Evolutionary conservation across 441 rosid species (phyloP).

Genomic region (Pelargonium fulgidum): DNA sequence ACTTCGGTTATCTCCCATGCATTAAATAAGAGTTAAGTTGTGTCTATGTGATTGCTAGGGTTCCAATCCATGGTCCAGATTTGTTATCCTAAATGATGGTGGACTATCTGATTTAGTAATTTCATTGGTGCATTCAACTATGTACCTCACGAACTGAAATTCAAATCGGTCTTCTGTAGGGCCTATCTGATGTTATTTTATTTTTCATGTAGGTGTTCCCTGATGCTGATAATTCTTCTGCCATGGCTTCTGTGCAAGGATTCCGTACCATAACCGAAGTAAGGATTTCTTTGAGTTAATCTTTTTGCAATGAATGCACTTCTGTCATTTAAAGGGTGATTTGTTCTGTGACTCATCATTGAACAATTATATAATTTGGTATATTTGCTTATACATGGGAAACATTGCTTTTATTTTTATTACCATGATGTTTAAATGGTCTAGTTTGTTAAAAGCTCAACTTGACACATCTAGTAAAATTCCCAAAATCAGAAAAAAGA

Average conservation of each 20-base stretch:
- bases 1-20: not conserved
- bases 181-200: conserved; percentile 7
- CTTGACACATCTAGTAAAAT: not conserved
- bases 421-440: not conserved
- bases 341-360: not conserved
- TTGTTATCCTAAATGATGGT: not conserved
- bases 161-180: conserved; percentile 6
- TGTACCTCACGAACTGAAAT: not conserved
- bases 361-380: not conserved
- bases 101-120: not conserved
- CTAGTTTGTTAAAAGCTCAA: not conserved
- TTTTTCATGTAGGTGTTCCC: conserved; percentile 43
- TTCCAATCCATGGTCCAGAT: not conserved
- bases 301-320: not conserved
- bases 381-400: too few relatives aligned
- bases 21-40: not conserved
- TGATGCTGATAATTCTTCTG: conserved; percentile 42
- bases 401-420: not conserved
- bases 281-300: conserved; percentile 20
- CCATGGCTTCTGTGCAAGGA: conserved; percentile 48
- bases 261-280: conserved; percentile 53
- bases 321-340: conserved; percentile 6
- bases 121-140: not conserved
- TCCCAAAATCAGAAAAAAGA: not conserved
- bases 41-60: not conserved